Base-by-base conservation (phyloP, 1,284 basidiomycete genomes). In the Prillingera fragicola region DNA sequence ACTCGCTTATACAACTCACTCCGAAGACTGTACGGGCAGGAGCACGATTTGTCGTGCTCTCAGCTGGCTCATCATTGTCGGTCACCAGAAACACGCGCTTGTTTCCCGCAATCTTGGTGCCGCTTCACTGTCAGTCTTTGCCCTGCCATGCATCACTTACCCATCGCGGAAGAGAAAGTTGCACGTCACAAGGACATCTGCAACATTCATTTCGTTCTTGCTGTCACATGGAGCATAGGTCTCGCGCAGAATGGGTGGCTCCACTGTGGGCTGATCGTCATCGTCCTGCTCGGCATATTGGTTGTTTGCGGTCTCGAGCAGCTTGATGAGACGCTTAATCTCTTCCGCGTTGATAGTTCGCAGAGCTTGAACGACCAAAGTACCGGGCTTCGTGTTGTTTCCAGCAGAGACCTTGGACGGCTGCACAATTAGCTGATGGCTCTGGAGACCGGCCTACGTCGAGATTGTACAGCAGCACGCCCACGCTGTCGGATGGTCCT, bases 21-120 rank as follows among this genome's bases (percentile, higher is more conserved):
- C 54, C 48, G 43, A 62, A 67, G 5, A 61, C 53, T 0, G 63
- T 69, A n/a, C 59, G 51, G 1, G 69, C 64, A 2, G 68, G 65
- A 12, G 52, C 56, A 24, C 63, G 53, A 33, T 63, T 64, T 13
- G 58, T 50, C 8, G 46, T 31, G 18, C 52, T 52, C 21, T 60
- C 59, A 6, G 53, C 46, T 1, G 83, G 83, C 42, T 81, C 70
- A 61, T 96, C 94, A 52, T 91, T 82, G 63, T 97, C 85, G 0
- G 94, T 97, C 37, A 98, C 85, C 38, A 91, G 76, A 63, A 97
- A 96, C 1, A 97, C 79, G 8, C 92, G 82, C 63, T 94, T 92
- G 25, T 84, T 82, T 1, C 89, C 88, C 0, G 83, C 84, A 59
- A 73, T 37, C 47, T 64, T 66, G 81, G 86, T 42, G 79, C 87